phyloP scores from a whole-genome alignment of 805 yeast genomes.

The Blastobotrys chiropterorum region DNA sequence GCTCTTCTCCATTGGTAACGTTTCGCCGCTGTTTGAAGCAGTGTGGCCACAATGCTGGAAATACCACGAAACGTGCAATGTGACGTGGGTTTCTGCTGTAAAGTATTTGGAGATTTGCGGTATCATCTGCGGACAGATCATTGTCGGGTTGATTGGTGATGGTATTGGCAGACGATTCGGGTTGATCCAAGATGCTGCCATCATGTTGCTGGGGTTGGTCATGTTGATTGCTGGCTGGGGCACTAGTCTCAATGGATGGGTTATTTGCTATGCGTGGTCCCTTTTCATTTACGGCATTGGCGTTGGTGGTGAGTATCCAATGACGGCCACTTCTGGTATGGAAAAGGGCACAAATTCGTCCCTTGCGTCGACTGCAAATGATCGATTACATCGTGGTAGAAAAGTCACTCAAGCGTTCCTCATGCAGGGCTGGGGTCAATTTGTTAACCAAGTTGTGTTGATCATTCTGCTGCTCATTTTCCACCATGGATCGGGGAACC shows the following conservation, averaged over 20 bases:
- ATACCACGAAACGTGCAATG: slow-evolving; percentile 25
- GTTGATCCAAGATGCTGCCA: slow-evolving; percentile 50
- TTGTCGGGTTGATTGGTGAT: slow-evolving; percentile 52
- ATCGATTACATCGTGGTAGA: slow-evolving; percentile 33
- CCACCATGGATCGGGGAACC: slow-evolving; percentile 90
- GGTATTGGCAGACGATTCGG: slow-evolving; percentile 58
- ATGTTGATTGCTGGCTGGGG: slow-evolving; percentile 60
- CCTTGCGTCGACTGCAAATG: slow-evolving; percentile 22
- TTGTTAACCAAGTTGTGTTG: slow-evolving; percentile 84
- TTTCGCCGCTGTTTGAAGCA: slow-evolving; percentile 26
- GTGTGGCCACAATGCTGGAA: slow-evolving; percentile 37
- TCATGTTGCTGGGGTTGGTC: slow-evolving; percentile 52
- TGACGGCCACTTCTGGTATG: slow-evolving; percentile 55
- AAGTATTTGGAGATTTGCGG: slow-evolving; percentile 36
- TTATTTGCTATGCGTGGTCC: slow-evolving; percentile 41
- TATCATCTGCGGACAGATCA: slow-evolving; percentile 55
- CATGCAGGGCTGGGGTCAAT: slow-evolving; percentile 95
- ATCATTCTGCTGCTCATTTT: slow-evolving; percentile 69
- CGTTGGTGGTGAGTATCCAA: slow-evolving; percentile 65
- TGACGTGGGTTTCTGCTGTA: slow-evolving; percentile 32
- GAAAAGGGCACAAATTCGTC: slow-evolving; percentile 43
- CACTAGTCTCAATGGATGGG: slow-evolving; percentile 49
- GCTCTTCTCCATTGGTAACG: slow-evolving; percentile 33
- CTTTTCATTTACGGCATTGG: slow-evolving; percentile 47
- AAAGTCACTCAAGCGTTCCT: slow-evolving; percentile 48